Percentiles rank a stretch among this genome's conserved stretches.
Conservation (phyloP, 306 rosid species). For the Lathyrus sativus region DNA sequence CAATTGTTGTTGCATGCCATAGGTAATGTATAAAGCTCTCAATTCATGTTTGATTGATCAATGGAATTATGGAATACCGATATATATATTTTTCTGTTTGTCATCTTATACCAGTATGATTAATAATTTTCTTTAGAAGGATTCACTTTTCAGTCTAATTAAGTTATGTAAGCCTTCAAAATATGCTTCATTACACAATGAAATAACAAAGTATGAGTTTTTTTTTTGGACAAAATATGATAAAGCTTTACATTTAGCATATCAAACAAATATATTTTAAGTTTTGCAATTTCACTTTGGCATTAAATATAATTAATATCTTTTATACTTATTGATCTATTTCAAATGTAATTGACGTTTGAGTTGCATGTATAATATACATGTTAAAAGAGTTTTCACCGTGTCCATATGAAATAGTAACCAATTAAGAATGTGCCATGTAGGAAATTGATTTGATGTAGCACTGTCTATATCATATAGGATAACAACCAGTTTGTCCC, state of each 20-base stretch:
- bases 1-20: constrained; percentile 32
- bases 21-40: constrained; percentile 51
- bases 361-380: too few species aligned
- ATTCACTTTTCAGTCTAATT: not conserved
- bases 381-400: too few species aligned
- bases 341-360: too few species aligned
- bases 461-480: too few species aligned
- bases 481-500: too few species aligned
- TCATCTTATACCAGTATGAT: not conserved
- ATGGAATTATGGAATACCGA: constrained; percentile 3
- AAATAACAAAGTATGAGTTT: not conserved
- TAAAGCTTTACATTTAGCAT: not conserved
- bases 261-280: too few species aligned
- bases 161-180: not conserved
- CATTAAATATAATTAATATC: too few species aligned
- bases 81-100: constrained; percentile 14
- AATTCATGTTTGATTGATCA: constrained; percentile 40
- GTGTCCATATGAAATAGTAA: too few species aligned
- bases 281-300: too few species aligned
- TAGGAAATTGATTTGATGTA: too few species aligned
- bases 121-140: not conserved
- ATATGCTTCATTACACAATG: not conserved
- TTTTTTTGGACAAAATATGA: not conserved
- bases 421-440: too few species aligned
- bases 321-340: too few species aligned